Conservation (phyloP, 352 stramenopile genomes). For the Phytopythium montanum region DNA sequence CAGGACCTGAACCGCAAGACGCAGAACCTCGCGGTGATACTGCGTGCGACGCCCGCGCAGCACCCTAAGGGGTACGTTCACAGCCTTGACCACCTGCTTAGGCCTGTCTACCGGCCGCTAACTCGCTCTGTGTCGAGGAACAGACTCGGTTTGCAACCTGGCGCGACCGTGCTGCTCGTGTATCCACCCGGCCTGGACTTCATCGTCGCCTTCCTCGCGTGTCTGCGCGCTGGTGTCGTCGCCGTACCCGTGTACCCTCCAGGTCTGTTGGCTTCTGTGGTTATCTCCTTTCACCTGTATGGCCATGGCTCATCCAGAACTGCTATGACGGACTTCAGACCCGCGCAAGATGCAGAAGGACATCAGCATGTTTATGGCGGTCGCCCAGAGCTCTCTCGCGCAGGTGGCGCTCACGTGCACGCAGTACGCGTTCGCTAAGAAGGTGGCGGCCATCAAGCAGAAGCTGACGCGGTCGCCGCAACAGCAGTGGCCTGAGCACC, state of each 20-base stretch:
- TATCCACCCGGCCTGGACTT: conserved; percentile 98
- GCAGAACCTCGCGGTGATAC: conserved; percentile 64
- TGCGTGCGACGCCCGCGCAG: conserved; percentile 41
- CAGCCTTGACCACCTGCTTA: background rate
- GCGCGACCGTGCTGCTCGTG: conserved; percentile 92
- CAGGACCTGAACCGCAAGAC: conserved; percentile 68
- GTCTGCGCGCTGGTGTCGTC: conserved; percentile 91
- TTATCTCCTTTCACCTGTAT: conserved; percentile 12
- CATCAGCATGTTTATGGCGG: conserved; percentile 94
- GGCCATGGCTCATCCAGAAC: background rate
- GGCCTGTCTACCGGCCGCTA: background rate
- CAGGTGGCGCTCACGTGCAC: conserved; percentile 91
- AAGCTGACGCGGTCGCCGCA: conserved; percentile 67
- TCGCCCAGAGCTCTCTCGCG: conserved; percentile 91
- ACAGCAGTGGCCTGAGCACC: conserved; percentile 81
- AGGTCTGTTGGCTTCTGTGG: conserved; percentile 13
- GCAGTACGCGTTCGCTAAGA: conserved; percentile 94
- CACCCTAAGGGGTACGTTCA: conserved; percentile 59
- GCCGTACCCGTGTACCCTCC: conserved; percentile 91
- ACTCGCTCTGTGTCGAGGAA: background rate
- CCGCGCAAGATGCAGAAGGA: conserved; percentile 94
- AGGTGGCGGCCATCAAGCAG: conserved; percentile 84
- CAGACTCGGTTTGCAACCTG: conserved; percentile 58
- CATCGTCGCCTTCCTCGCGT: conserved; percentile 96
- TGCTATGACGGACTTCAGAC: conserved; percentile 45